Evolutionary conservation across 23 red algal species (phyloP).

Genomic region (Cyanidioschyzon merolae): DNA sequence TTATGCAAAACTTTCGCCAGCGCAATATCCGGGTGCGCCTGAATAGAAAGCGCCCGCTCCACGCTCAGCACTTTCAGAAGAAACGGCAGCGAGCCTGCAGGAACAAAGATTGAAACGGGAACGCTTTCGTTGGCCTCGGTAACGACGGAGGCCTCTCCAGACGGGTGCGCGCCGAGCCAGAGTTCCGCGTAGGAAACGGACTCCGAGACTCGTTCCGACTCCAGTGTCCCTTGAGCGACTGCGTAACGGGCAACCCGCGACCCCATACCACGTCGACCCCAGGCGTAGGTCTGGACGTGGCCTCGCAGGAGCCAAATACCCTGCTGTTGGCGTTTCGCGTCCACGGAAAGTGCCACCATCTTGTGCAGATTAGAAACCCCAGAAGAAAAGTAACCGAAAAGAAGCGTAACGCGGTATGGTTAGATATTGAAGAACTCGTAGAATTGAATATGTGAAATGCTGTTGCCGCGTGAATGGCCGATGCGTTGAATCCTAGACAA

Average conservation of each 20-base stretch:
- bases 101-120: not conserved
- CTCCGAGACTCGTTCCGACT: not conserved
- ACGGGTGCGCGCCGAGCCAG: slow-evolving; percentile 87
- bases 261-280: not conserved
- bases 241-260: slow-evolving; percentile 8
- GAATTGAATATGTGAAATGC: too few relatives aligned
- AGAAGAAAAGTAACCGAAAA: too few relatives aligned
- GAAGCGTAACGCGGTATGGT: too few relatives aligned
- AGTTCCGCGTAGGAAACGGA: slow-evolving; percentile 55
- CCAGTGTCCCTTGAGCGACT: not conserved
- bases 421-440: too few relatives aligned
- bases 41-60: slow-evolving; percentile 60
- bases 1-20: slow-evolving; percentile 51
- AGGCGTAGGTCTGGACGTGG: slow-evolving; percentile 8
- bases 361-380: too few relatives aligned
- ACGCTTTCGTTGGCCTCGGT: not conserved
- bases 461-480: too few relatives aligned
- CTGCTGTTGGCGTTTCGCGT: not conserved
- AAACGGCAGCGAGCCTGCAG: slow-evolving; percentile 33
- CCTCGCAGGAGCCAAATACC: not conserved
- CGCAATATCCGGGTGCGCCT: slow-evolving; percentile 62
- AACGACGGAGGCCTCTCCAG: slow-evolving; percentile 33
- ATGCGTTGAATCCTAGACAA: too few relatives aligned
- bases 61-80: slow-evolving; percentile 92
- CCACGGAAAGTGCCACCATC: too few relatives aligned